Evolutionary conservation across 1,139 yeast genomes (phyloP), one percentile per base, ranked within the genome.

Genomic region (Casaregolazyma suthepensis): DNA sequence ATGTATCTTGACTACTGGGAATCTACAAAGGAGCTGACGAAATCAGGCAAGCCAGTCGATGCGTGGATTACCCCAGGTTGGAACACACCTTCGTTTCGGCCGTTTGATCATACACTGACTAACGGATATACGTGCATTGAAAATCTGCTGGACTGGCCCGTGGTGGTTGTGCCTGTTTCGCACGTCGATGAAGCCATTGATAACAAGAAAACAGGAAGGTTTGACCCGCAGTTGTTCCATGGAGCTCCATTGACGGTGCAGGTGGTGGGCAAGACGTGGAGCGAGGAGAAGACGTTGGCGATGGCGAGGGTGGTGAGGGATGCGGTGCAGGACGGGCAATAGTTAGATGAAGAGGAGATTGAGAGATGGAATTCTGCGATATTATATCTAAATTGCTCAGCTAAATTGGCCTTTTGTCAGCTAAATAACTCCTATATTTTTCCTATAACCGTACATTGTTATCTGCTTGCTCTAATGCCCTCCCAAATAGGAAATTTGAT

Each of bases 171-270:
- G 51, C 82, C 82, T 1, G 77, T 78, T 2, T 69, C 79, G 1
- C 65, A 71, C 48, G 79, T 74, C 20, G 74, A 76, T 55, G 69
- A 72, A 47, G 58, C 59, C 1, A 55, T 71, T 18, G 82, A 70
- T 52, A 50, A 50, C 20, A 47, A 40, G 38, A 37, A 26, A 13
- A 20, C 40, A 5, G 43, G 43, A 13, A 22, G 49, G 5, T 81
- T 79, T 62, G 70, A 78, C 55, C 76, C 82, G 0, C 73, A 71
- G 47, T 69, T 71, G 38, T 69, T 71, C 49, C 73, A 77, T 55
- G 76, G 77, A 1, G 81, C 80, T 61, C 82, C 83, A 0, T 80
- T 80, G 3, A 72, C 78, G 6, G 62, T 80, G 15, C 85, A 81
- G 63, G 63, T 81, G 6, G 74, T 79, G 12, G 74, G 80, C 6